Conservation (phyloP, 768 basidiomycete genomes). For the Lepiota subincarnata region DNA sequence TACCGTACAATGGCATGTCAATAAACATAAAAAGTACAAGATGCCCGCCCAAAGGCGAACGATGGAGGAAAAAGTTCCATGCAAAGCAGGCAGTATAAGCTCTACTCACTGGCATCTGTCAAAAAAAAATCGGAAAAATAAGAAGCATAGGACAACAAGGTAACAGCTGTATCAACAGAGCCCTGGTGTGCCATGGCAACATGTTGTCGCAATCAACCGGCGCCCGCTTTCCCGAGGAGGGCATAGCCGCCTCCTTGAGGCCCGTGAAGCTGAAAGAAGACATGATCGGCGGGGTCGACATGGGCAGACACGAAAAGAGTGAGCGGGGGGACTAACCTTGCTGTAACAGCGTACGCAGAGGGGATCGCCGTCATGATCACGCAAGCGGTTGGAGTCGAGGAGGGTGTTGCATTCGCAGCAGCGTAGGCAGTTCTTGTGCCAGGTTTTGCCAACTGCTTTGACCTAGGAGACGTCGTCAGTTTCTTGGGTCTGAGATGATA, state of each 20-base stretch:
- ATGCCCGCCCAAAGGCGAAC: too few relatives aligned
- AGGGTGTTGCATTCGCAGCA: constrained; percentile 66
- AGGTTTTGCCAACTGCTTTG: too few relatives aligned
- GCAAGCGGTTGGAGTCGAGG: constrained; percentile 68
- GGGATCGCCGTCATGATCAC: constrained; percentile 73
- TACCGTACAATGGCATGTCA: too few relatives aligned
- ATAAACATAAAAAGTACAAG: too few relatives aligned
- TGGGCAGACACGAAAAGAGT: background rate
- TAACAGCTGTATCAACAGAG: background rate
- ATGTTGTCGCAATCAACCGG: constrained; percentile 15
- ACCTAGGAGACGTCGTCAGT: constrained; percentile 39
- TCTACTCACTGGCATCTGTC: too few relatives aligned
- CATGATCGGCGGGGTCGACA: background rate
- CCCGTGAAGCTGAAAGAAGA: constrained; percentile 54
- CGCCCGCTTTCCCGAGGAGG: constrained; percentile 44
- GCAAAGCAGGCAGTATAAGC: background rate
- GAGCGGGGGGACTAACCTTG: constrained; percentile 43
- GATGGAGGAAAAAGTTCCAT: too few relatives aligned
- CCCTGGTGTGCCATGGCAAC: background rate
- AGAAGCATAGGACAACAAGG: too few relatives aligned
- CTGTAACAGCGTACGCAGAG: constrained; percentile 70
- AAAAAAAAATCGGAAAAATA: too few relatives aligned
- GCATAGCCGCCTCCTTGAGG: constrained; percentile 76
- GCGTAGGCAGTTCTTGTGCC: constrained; percentile 73
- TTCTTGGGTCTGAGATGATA: background rate